Base-by-base conservation (phyloP, 768 basidiomycete species). In the Pilatotrama ljubarskyi region DNA sequence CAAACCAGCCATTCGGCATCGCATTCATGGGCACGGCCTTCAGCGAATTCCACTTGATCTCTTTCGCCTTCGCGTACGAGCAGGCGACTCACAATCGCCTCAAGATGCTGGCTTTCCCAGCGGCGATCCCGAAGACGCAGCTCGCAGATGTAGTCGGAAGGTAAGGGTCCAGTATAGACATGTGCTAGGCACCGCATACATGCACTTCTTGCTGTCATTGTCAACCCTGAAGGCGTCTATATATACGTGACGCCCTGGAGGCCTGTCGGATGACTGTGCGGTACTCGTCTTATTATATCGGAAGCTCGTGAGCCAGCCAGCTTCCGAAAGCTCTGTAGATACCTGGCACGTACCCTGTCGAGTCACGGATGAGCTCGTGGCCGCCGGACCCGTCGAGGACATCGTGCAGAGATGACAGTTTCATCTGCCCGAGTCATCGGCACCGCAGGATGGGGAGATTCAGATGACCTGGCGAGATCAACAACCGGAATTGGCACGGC, bases 1-100 rank as follows among this genome's bases (percentile, higher is more conserved):
- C 63, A 5, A 64, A 56, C 44, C 43, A 52, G 49, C 59, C 58
- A 0, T 83, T 87, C 47, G 86, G 86, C 0, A 69, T 87, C 6
- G 80, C 84, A 3, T 87, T 88, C 73, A 64, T 86, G 10, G 84
- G 84, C 0, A 83, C 84, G 0, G 82, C 82, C 14, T 88, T 82
- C 68, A 82, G 81, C 42, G 87, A 87, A 56, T 82, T 79, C 65
- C 70, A 78, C 18, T 75, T 88, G 44, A 78, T 88, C 57, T 75
- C 80, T 0, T 79, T 83, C 59, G 87, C 77, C 29, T 80, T 77
- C 64, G 80, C 81, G 20, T 81, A 75, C 56, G 81, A 37, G 44
- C 71, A 11, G 59, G 59, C 13, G 48, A 55, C 41, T 49, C 38
- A 57, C 0, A 25, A 25, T 6, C 17, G 24, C 18, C 13, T 25